Evolutionary conservation across 1,139 yeast species (phyloP), one percentile per base, ranked within the genome.

Genomic region (Arxiozyma slooffiae): DNA sequence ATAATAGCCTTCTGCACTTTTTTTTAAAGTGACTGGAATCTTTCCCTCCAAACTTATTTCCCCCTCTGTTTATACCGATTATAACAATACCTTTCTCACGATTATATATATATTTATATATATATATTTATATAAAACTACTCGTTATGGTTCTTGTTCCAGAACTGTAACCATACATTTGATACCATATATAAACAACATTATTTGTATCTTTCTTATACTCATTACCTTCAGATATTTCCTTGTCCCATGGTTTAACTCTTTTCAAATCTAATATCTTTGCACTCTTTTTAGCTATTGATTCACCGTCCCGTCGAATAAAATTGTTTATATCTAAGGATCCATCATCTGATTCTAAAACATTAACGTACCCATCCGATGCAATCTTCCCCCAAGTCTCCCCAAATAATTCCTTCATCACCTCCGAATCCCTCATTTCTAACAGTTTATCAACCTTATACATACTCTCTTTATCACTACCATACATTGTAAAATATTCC

Each of bases 401-500:
- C 11, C 59, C 59, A 50, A 66, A 64, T 17, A 66, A 51, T 34
- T 58, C 61, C 30, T 51, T 57, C 42, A 66, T 47, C 0, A 63
- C 59, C 37, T 57, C 60, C 23, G 50, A 53, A 51, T 60, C 67
- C 38, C 49, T 55, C 54, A 57, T 52, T 24, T 48, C 46, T 16
- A 47, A 48, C 16, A 60, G 41, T 48, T 57, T 59, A 9, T 51
- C 44, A 17, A 57, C 50, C 45, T 57, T 56, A 1, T 34, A 17
- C 16, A n/a, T 18, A 23, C 51, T 55, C 38, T 55, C 57, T 17
- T 49, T 48, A 46, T 55, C 57, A 47, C 54, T 52, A 16, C 59
- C 60, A 53, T 66, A 66, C 8, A 62, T 56, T 4, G 67, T 64
- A 48, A 66, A 61, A 49, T 55, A 64, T 49, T 66, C 69, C 40